Evolutionary conservation across 148 eudicot genomes (phyloP).

Genomic region (Cornus kousa): DNA sequence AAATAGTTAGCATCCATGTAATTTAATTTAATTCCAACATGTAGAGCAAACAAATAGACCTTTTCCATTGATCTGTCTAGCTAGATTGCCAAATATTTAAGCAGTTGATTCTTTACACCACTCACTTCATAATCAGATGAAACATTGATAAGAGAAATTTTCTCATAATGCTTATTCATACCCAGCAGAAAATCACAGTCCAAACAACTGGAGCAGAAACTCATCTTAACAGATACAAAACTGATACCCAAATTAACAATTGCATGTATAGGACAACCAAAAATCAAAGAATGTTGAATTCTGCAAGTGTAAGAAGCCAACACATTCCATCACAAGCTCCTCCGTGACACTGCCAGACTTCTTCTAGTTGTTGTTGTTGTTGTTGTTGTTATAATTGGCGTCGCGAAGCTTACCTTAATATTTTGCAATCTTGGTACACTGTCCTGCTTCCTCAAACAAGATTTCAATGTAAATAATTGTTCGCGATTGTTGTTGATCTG

Average conservation of each 20-base stretch:
- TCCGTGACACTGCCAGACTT: constrained; percentile 1
- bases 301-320: background rate
- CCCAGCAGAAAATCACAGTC: no score
- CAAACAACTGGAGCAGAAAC: no score
- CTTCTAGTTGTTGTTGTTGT: background rate
- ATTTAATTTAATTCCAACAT: background rate
- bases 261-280: background rate
- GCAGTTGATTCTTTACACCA: background rate
- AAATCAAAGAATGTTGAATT: background rate
- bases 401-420: constrained; percentile 29
- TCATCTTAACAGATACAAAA: no score
- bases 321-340: background rate
- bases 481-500: background rate
- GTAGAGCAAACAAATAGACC: background rate
- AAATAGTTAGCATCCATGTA: background rate
- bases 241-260: no score
- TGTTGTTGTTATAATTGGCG: constrained; percentile 7
- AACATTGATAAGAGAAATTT: no score
- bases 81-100: no score
- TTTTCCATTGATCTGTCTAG: no score
- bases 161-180: no score
- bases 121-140: background rate
- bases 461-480: constrained; percentile 3
- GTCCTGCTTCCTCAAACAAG: constrained; percentile 28
- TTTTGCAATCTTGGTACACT: constrained; percentile 7